phyloP scores from a whole-genome alignment of 768 basidiomycete genomes.

The Pleurotus cornucopiae region DNA sequence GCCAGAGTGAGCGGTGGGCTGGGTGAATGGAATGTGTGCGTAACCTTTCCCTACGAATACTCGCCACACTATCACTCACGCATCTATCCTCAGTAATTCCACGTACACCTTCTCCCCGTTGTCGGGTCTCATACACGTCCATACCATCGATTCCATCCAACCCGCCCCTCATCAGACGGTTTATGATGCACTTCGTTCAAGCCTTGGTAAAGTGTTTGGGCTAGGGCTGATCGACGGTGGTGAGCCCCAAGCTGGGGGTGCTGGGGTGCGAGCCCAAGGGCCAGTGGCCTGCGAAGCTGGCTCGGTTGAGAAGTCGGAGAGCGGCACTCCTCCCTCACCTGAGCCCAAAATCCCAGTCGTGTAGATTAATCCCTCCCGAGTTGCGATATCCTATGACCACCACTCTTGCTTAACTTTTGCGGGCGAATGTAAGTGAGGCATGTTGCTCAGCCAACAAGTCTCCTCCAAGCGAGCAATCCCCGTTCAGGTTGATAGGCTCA shows the following conservation, averaged over 20 bases:
- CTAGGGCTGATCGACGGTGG: constrained; percentile 18
- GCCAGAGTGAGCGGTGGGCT: constrained; percentile 58
- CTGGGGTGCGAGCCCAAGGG: neutral
- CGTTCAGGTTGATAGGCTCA: too few relatives aligned
- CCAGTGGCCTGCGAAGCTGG: too few relatives aligned
- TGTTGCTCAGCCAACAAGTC: too few relatives aligned
- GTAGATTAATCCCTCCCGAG: too few relatives aligned
- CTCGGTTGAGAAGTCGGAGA: too few relatives aligned
- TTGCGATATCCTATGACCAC: too few relatives aligned
- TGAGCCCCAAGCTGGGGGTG: constrained; percentile 11
- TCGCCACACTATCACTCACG: constrained; percentile 1
- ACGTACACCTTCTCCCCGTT: constrained; percentile 71
- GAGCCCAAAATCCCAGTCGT: too few relatives aligned
- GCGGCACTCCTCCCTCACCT: too few relatives aligned
- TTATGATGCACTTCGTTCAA: constrained; percentile 53
- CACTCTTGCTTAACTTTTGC: too few relatives aligned
- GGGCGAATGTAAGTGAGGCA: too few relatives aligned
- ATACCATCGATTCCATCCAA: constrained; percentile 71
- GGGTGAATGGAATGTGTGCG: constrained; percentile 76
- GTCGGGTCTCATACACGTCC: constrained; percentile 59
- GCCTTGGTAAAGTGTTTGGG: constrained; percentile 36
- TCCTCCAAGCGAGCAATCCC: too few relatives aligned
- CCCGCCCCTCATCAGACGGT: constrained; percentile 73
- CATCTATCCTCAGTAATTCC: constrained; percentile 42
- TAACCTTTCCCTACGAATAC: constrained; percentile 11